Base-by-base conservation (phyloP, 768 basidiomycete genomes). In the Clitopilus passeckerianus region DNA sequence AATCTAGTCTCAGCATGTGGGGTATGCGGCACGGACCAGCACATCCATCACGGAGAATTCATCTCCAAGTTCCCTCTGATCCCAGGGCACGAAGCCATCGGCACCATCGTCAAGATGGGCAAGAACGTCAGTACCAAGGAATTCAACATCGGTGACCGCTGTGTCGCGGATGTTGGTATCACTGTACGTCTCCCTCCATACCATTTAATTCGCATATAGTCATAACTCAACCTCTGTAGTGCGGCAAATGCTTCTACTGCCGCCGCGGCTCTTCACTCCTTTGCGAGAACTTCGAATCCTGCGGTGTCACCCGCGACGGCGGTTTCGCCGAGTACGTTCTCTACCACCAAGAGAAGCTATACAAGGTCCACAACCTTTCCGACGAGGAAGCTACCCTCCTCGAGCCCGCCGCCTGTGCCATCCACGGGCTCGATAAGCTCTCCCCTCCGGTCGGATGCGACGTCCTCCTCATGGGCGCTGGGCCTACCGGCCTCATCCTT, bases 361-460 rank as follows among this genome's bases (percentile, higher is more conserved):
- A 91, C 80, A 92, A 91, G 74, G 87, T 95, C 65, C 75, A 93
- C 63, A 95, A 95, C 74, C 81, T 95, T 56, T 84, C 84, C 7
- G 92, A 95, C 68, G 89, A 92, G 66, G 93, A 95, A 63, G 85
- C 93, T 0, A 93, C 91, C 2, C 83, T 96, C 18, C 79, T 95
- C 34, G 93, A 95, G 68, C 94, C 94, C 41, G 91, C 92, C 3
- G 88, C 93, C 5, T 96, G 93, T 64, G 94, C 94, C 33, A 84
- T 96, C 55, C 93, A 96, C 70, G 93, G 93, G 6, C 85, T 95
- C 61, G 93, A 96, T 74, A 92, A 93, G 71, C 83, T 96, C 59
- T 83, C 78, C 59, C 87, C 91, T 1, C 84, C 87, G 3, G 90
- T 94, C 60, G 93, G 93, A 24, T 77, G 90, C 41, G 91, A 94